phyloP scores from a whole-genome alignment of 768 basidiomycete genomes.

The Hygrocybe coccinea region DNA sequence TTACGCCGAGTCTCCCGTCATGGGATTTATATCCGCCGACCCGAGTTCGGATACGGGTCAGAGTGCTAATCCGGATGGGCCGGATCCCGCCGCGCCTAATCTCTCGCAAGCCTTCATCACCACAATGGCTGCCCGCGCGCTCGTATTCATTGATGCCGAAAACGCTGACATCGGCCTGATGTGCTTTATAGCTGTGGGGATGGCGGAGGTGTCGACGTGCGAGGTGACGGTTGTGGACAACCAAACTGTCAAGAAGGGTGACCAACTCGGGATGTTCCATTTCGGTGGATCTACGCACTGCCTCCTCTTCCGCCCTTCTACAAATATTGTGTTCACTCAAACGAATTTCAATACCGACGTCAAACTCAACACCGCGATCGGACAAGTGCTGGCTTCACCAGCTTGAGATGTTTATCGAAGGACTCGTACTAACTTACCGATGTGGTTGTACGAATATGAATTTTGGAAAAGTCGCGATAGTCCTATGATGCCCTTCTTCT shows the following conservation, averaged over 20 bases:
- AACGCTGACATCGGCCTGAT: constrained; percentile 50
- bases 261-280: constrained; percentile 59
- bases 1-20: constrained; percentile 35
- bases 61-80: not conserved
- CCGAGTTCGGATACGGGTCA: not conserved
- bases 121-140: constrained; percentile 42
- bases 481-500: too few relatives aligned
- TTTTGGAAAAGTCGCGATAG: too few relatives aligned
- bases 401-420: too few relatives aligned
- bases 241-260: constrained; percentile 45
- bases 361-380: too few relatives aligned
- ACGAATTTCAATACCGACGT: not conserved
- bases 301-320: constrained; percentile 39
- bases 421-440: too few relatives aligned
- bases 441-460: too few relatives aligned
- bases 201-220: constrained; percentile 61
- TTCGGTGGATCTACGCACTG: constrained; percentile 56
- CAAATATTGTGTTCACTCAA: not conserved
- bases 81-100: constrained; percentile 14
- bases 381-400: too few relatives aligned
- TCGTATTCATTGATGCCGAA: constrained; percentile 54
- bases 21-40: not conserved
- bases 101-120: constrained; percentile 41
- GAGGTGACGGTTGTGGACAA: constrained; percentile 44
- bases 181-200: constrained; percentile 55